phyloP scores from a whole-genome alignment of 1,139 yeast species.

The Oligophagozyma castellii region DNA sequence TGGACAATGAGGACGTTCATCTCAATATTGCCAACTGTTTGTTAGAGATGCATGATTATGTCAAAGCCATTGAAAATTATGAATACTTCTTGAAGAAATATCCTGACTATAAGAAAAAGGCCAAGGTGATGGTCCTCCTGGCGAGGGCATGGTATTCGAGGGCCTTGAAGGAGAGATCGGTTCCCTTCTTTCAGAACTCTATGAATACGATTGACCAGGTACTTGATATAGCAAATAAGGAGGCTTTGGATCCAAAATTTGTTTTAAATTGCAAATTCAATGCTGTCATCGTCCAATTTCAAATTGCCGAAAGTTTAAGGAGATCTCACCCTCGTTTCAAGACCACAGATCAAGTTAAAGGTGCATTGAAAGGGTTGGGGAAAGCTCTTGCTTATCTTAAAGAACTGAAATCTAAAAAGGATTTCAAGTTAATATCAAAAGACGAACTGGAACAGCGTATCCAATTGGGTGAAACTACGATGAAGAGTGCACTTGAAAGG shows the following conservation, averaged over 20 bases:
- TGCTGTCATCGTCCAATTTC: slow-evolving; percentile 73
- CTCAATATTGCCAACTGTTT: slow-evolving; percentile 83
- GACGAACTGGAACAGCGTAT: slow-evolving; percentile 78
- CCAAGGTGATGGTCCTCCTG: slow-evolving; percentile 54
- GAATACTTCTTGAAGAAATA: slow-evolving; percentile 63
- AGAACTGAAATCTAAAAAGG: slow-evolving; percentile 41
- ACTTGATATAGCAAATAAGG: slow-evolving; percentile 27
- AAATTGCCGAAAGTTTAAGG: slow-evolving; percentile 70
- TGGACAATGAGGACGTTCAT: slow-evolving; percentile 71
- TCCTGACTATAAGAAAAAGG: slow-evolving; percentile 14
- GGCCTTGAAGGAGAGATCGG: slow-evolving; percentile 55
- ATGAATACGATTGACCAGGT: slow-evolving; percentile 53
- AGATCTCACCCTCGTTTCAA: slow-evolving; percentile 51
- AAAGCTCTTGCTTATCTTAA: slow-evolving; percentile 50
- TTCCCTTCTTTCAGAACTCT: slow-evolving; percentile 46
- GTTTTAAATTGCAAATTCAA: slow-evolving; percentile 52
- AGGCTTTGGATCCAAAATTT: slow-evolving; percentile 23
- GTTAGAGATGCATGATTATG: slow-evolving; percentile 65
- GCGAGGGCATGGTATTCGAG: slow-evolving; percentile 88
- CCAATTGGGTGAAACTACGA: slow-evolving; percentile 64
- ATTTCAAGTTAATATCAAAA: slow-evolving; percentile 58
- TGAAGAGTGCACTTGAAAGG: slow-evolving; percentile 56
- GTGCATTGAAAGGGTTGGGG: slow-evolving; percentile 43
- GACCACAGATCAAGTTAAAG: slow-evolving; percentile 45
- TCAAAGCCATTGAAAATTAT: slow-evolving; percentile 81